Evolutionary conservation across 306 rosid genomes (phyloP), one percentile per base, ranked within the genome.

Genomic region (Aeschynomene evenia): DNA sequence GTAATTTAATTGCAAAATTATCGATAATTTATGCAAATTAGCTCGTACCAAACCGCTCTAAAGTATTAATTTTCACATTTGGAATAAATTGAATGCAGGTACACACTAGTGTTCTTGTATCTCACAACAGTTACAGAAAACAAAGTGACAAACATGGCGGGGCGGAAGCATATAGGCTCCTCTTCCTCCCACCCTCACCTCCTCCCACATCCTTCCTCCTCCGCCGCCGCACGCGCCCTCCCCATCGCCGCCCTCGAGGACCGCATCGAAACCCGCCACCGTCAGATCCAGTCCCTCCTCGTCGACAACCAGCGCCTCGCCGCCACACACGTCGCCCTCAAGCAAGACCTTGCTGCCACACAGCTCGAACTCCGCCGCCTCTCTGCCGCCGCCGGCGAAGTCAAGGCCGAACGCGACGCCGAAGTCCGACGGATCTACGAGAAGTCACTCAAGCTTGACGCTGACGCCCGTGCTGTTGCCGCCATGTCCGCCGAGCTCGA

Each of bases 221-320:
- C 75, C 54, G 26, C 76, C 28, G 14, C 82, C 8, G 50, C 63
- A 13, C 70, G 83, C 26, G 52, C 43, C 61, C 68, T 68, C 46
- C 80, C 85, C 0, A 22, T 80, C 12, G 59, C 82, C 22, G 61
- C 77, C 21, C 92, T 91, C 40, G 89, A 88, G 63, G 96, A 87
- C 68, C 88, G 81, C 53, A 19, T 83, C 58, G 78, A 73, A 5
- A 55, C 81, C 36, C 96, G 89, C 70, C 83, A 81, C 74, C 91
- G 87, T 7, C 87, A 91, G 77, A 89, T 90, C 80, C 99, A 85
- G 29, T 60, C 91, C 72, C 88, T 94, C 71, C 87, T 88, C 55
- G 22, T 66, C 10, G 97, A 88, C 66, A 94, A 94, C 70, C 95
- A 88, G 83, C 90, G 86, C 72, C 96, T 91, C 63, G 95, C 95